Conservation (phyloP, 2,329 filamentous ascomycete genomes). For the Stachybotrys echinatus region DNA sequence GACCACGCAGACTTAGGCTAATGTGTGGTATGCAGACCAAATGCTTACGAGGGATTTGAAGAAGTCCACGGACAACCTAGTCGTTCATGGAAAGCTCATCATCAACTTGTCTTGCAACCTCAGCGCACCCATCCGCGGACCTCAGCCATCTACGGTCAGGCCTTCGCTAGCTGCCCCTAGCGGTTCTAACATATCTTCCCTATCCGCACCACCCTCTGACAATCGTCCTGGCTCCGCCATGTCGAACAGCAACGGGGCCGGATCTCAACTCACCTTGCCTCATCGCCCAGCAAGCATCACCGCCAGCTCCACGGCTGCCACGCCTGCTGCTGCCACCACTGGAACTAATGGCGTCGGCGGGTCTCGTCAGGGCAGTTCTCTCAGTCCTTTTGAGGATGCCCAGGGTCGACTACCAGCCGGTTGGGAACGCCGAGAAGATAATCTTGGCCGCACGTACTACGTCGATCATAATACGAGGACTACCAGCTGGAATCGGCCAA, state of each 20-base stretch:
- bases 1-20: background rate
- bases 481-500: constrained; percentile 92
- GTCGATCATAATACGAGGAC: constrained; percentile 97
- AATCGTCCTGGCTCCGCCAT: constrained; percentile 49
- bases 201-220: constrained; percentile 36
- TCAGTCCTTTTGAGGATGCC: constrained; percentile 95
- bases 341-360: constrained; percentile 23
- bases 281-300: constrained; percentile 44
- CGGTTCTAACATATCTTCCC: constrained; percentile 36
- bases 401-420: constrained; percentile 87
- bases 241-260: constrained; percentile 41
- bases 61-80: constrained; percentile 95
- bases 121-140: constrained; percentile 57
- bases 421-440: constrained; percentile 95
- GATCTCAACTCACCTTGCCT: constrained; percentile 35
- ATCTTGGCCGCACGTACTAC: constrained; percentile 92
- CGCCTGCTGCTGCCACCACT: constrained; percentile 14
- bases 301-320: constrained; percentile 29
- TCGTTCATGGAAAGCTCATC: constrained; percentile 96
- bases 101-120: constrained; percentile 94
- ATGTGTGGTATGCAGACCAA: constrained; percentile 64
- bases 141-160: constrained; percentile 36
- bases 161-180: constrained; percentile 39
- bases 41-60: constrained; percentile 98
- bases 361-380: constrained; percentile 33